Evolutionary conservation across 164 flowering plant species (phyloP).

Genomic region (Vitis rotundifolia): DNA sequence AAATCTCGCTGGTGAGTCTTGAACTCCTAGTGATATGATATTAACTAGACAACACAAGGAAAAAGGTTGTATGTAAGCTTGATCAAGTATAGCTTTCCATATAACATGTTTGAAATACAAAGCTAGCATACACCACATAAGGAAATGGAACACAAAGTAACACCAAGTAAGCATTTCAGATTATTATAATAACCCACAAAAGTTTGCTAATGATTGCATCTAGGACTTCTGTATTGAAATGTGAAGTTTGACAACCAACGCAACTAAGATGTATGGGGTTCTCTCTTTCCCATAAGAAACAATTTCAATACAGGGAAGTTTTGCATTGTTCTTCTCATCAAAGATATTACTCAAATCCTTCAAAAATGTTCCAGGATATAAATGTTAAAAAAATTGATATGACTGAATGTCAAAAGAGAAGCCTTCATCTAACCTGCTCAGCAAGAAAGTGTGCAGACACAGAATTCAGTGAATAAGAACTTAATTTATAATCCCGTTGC

Average conservation of each 20-base stretch:
- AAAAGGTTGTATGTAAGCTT: too few species aligned
- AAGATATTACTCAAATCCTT: background rate
- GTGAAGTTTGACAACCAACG: background rate
- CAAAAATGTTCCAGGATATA: background rate
- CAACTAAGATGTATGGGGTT: too few species aligned
- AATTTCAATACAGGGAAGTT: too few species aligned
- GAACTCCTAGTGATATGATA: too few species aligned
- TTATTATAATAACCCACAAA: background rate
- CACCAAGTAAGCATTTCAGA: too few species aligned
- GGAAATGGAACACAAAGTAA: too few species aligned
- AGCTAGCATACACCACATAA: too few species aligned
- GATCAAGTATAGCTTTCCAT: too few species aligned
- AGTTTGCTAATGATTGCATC: background rate
- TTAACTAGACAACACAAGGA: too few species aligned
- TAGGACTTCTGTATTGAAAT: background rate
- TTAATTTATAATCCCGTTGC: slow-evolving; percentile 94
- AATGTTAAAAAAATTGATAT: background rate
- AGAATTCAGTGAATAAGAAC: slow-evolving; percentile 96
- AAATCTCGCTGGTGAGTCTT: background rate
- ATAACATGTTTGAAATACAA: too few species aligned
- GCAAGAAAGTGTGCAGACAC: slow-evolving; percentile 97
- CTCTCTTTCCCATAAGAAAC: too few species aligned
- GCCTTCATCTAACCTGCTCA: slow-evolving; percentile 68
- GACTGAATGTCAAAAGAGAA: background rate
- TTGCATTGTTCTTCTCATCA: background rate